Conservation (phyloP, 768 basidiomycete species). For the Amanita phalloides region DNA sequence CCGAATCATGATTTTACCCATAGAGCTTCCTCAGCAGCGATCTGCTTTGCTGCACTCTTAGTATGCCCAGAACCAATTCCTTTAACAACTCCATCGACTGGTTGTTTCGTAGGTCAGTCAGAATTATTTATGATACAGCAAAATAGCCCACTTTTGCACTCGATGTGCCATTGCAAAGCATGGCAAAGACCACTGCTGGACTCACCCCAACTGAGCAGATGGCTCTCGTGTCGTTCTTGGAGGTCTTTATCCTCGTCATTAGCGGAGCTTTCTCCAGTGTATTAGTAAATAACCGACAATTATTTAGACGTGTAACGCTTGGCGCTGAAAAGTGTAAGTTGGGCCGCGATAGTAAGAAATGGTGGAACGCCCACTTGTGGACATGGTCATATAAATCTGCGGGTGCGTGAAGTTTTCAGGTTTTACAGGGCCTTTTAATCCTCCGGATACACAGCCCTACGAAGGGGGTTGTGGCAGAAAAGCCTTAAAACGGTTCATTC, state of each 20-base stretch:
- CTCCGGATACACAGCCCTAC: neutral
- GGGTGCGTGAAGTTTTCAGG: neutral
- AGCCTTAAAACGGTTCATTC: neutral
- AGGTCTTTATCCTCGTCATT: neutral
- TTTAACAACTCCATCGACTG: neutral
- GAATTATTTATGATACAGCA: conserved; percentile 3
- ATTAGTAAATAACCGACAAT: neutral
- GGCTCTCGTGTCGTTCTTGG: neutral
- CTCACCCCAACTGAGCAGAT: conserved; percentile 43
- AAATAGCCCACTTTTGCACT: conserved; percentile 43
- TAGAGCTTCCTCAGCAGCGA: conserved; percentile 37
- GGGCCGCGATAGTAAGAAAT: neutral
- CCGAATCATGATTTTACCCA: neutral
- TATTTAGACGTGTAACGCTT: conserved; percentile 2
- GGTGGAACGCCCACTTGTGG: neutral
- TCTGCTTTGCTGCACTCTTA: conserved; percentile 38
- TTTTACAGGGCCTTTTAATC: neutral
- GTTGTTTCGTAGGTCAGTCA: conserved; percentile 2
- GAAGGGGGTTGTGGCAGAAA: neutral
- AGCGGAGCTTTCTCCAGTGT: too few species aligned
- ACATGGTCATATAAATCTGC: neutral
- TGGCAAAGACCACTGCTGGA: conserved; percentile 31
- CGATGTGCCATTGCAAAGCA: conserved; percentile 39
- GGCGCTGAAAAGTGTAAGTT: neutral
- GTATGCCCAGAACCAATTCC: conserved; percentile 30